phyloP scores from a whole-genome alignment of 2,329 filamentous ascomycete genomes.

The Hymenoscyphus albidus region DNA sequence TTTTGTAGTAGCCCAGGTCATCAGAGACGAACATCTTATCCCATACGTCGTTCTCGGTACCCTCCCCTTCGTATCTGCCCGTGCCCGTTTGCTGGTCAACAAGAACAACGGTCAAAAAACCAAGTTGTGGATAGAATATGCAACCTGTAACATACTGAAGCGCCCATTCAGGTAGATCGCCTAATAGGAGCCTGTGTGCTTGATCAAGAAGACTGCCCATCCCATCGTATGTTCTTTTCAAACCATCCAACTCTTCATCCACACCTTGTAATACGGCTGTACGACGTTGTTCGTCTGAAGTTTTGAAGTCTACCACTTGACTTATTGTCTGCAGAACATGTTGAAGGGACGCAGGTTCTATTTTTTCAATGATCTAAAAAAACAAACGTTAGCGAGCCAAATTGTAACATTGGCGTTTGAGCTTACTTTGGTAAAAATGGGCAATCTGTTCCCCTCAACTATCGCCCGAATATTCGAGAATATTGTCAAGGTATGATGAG shows the following conservation, averaged over 20 bases:
- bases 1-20: slow-evolving; percentile 80
- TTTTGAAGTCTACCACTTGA: slow-evolving; percentile 74
- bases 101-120: slow-evolving; percentile 77
- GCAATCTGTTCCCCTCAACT: slow-evolving; percentile 47
- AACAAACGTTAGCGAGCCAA: background rate
- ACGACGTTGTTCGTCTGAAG: slow-evolving; percentile 62
- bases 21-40: slow-evolving; percentile 72
- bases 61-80: slow-evolving; percentile 60
- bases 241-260: slow-evolving; percentile 68
- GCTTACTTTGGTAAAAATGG: slow-evolving; percentile 51
- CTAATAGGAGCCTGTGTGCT: slow-evolving; percentile 61
- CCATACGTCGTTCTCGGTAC: slow-evolving; percentile 60
- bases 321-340: slow-evolving; percentile 67
- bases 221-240: slow-evolving; percentile 74
- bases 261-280: slow-evolving; percentile 71
- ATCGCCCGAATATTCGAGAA: slow-evolving; percentile 59
- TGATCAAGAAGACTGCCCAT: slow-evolving; percentile 69
- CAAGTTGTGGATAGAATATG: slow-evolving; percentile 86
- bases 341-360: slow-evolving; percentile 57
- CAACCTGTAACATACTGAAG: slow-evolving; percentile 62
- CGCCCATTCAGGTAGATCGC: slow-evolving; percentile 58
- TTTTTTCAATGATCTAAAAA: slow-evolving; percentile 52
- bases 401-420: background rate
- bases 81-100: slow-evolving; percentile 55
- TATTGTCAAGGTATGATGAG: slow-evolving; percentile 66